These are phyloP conservation scores for Circinella umbellata DNA, from an alignment of 371 early-diverging fungal genomes.

Conservation along the genomic window DNA sequence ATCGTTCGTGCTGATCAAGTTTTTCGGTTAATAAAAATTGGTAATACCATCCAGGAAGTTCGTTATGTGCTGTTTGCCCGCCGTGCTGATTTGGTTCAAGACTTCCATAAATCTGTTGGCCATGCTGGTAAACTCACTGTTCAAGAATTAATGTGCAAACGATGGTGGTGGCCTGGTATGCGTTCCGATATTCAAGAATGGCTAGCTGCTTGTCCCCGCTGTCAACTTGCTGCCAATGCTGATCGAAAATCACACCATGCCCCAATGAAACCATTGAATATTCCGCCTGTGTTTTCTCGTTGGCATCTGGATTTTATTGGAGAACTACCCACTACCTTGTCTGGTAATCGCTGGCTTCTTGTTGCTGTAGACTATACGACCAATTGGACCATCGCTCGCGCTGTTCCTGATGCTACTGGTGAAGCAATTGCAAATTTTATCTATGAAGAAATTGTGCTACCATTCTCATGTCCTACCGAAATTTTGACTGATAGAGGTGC, in stretches of 20 bases:
- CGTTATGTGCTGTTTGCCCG: slow-evolving; percentile 13
- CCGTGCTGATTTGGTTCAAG: slow-evolving; percentile 17
- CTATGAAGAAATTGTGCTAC: slow-evolving; percentile 34
- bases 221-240: slow-evolving; percentile 23
- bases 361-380: slow-evolving; percentile 47
- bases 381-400: slow-evolving; percentile 39
- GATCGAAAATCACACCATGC: slow-evolving; percentile 16
- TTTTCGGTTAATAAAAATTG: slow-evolving; percentile 4
- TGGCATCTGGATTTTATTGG: slow-evolving; percentile 39
- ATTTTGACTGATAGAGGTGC: slow-evolving; percentile 46
- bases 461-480: slow-evolving; percentile 34
- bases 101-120: slow-evolving; percentile 22
- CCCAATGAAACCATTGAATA: slow-evolving; percentile 12
- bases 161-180: slow-evolving; percentile 35
- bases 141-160: slow-evolving; percentile 15
- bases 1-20: slow-evolving; percentile 4
- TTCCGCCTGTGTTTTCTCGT: slow-evolving; percentile 17
- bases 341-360: slow-evolving; percentile 23
- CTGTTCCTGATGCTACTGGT: slow-evolving; percentile 35
- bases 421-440: slow-evolving; percentile 39
- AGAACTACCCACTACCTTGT: slow-evolving; percentile 13
- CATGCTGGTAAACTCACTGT: slow-evolving; percentile 19
- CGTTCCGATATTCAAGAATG: slow-evolving; percentile 10
- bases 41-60: not conserved
- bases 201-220: slow-evolving; percentile 17